Evolutionary conservation across 805 yeast species (phyloP).

Genomic region (Starmerella khaoyaiensis): DNA sequence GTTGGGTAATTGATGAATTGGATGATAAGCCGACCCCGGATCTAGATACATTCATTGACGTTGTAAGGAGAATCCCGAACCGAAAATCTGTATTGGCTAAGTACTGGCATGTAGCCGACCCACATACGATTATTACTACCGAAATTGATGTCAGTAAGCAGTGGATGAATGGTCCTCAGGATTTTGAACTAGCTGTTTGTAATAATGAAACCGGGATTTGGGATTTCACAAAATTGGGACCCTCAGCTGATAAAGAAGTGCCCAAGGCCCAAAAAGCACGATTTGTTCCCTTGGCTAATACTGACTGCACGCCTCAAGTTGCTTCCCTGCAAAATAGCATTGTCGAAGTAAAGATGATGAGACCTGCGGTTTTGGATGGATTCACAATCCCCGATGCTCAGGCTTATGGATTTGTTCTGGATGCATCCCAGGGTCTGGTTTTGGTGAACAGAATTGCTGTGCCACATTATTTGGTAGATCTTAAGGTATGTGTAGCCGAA

Average conservation of each 20-base stretch:
- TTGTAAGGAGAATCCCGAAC: conserved; percentile 68
- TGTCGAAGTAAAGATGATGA: conserved; percentile 51
- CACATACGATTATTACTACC: conserved; percentile 59
- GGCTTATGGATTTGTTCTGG: conserved; percentile 70
- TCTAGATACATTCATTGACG: conserved; percentile 61
- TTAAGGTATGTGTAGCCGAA: conserved; percentile 71
- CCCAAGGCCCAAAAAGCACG: conserved; percentile 50
- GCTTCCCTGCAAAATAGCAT: conserved; percentile 28
- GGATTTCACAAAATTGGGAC: conserved; percentile 40
- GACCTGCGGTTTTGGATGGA: conserved; percentile 67
- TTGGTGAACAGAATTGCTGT: conserved; percentile 64
- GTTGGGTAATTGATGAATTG: conserved; percentile 71
- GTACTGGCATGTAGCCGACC: conserved; percentile 66
- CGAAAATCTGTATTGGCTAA: conserved; percentile 53
- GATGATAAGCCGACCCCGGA: conserved; percentile 66
- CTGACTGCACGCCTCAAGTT: conserved; percentile 40
- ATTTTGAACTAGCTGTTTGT: conserved; percentile 54
- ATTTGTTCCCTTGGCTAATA: conserved; percentile 27
- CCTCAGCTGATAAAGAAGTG: conserved; percentile 45
- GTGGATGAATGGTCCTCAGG: conserved; percentile 41
- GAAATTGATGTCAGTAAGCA: conserved; percentile 69
- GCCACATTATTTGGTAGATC: conserved; percentile 72
- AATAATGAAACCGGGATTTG: conserved; percentile 44
- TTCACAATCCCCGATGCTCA: conserved; percentile 47
- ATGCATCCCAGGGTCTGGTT: conserved; percentile 66